These are phyloP conservation scores for Boletus rubropictus DNA, from an alignment of 768 basidiomycete species.

Conservation along the genomic window DNA sequence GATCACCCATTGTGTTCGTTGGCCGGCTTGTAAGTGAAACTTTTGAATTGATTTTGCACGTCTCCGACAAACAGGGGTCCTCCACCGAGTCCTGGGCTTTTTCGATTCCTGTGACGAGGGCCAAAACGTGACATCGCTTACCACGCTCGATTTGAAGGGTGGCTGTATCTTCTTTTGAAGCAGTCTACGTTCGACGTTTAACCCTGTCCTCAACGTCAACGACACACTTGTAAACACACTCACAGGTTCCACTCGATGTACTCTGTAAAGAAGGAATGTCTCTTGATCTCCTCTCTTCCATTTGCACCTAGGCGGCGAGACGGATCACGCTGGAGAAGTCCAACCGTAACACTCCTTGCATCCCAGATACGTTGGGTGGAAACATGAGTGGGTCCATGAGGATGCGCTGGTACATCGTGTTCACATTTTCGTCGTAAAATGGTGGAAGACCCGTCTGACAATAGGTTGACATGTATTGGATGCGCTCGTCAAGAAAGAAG, in stretches of 20 bases:
- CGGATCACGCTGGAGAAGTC: conserved; percentile 86
- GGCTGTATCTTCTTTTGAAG: conserved; percentile 94
- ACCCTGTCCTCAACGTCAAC: background rate
- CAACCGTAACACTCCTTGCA: conserved; percentile 83
- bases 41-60: conserved; percentile 95
- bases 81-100: conserved; percentile 93
- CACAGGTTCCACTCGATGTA: conserved; percentile 97
- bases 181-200: conserved; percentile 39
- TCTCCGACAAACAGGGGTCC: conserved; percentile 87
- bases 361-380: conserved; percentile 85
- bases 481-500: background rate
- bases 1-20: conserved; percentile 55
- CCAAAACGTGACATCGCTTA: conserved; percentile 34
- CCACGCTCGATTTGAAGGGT: conserved; percentile 95
- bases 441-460: conserved; percentile 87
- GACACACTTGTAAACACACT: background rate
- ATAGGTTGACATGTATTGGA: conserved; percentile 5
- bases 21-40: too few relatives aligned
- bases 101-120: conserved; percentile 62
- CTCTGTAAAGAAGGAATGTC: conserved; percentile 90
- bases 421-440: conserved; percentile 98
- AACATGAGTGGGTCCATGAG: conserved; percentile 90
- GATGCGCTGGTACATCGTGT: conserved; percentile 96
- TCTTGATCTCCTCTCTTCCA: conserved; percentile 94
- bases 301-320: conserved; percentile 80